These are phyloP conservation scores for Chamaecyparis obtusa DNA, from an alignment of 75 land plant species.

Conservation along the genomic window DNA sequence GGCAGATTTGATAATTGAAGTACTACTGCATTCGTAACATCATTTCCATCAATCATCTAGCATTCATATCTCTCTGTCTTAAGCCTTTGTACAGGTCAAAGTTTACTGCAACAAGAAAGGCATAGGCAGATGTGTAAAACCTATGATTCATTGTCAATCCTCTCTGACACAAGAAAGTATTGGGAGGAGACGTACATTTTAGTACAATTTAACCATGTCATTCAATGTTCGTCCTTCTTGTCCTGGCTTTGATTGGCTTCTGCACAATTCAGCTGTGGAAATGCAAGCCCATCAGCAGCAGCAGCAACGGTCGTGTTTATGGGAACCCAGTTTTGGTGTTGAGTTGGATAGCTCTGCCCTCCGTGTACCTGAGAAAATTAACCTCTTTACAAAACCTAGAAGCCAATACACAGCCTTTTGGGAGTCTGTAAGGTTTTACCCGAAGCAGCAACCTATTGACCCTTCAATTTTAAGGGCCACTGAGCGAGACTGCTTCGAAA, in stretches of 20 bases:
- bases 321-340: not conserved
- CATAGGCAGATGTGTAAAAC: not conserved
- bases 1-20: not conserved
- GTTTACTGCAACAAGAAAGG: conserved; percentile 2
- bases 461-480: conserved; percentile 5
- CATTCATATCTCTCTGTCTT: not conserved
- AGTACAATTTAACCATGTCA: not conserved
- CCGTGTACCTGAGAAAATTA: not conserved
- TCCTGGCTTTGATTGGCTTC: conserved; percentile 8
- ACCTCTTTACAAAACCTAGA: not conserved
- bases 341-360: not conserved
- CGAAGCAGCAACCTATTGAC: not conserved
- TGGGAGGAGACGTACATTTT: not conserved
- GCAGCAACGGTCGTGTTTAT: not conserved
- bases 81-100: not conserved
- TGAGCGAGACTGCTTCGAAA: conserved; percentile 4
- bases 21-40: not conserved
- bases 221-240: not conserved
- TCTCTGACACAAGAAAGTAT: not conserved
- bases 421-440: not conserved
- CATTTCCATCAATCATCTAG: not conserved
- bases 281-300: conserved; percentile 4
- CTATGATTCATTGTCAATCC: not conserved
- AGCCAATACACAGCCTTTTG: not conserved
- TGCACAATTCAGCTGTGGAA: not conserved